These are phyloP conservation scores for Conticribra weissflogii DNA, from an alignment of 108 stramenopile genomes.

Conservation along the genomic window DNA sequence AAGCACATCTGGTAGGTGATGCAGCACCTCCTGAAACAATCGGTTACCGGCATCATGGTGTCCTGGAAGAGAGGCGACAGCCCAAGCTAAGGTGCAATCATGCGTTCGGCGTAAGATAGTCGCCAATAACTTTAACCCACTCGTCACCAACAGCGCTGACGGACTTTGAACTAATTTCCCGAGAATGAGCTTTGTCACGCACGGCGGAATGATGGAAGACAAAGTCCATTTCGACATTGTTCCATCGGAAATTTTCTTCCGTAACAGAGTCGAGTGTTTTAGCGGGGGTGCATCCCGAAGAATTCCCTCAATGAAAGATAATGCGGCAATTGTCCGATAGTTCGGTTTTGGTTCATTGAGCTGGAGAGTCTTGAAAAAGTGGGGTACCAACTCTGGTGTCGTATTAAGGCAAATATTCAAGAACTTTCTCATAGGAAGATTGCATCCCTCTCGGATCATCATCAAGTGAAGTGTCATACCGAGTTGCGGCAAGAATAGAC, in stretches of 20 bases:
- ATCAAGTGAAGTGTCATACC: conserved; percentile 46
- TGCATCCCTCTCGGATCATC: conserved; percentile 37
- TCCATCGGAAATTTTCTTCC: background rate
- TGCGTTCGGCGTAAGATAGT: conserved; percentile 53
- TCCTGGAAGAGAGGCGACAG: too few species aligned
- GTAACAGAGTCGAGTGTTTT: conserved; percentile 9
- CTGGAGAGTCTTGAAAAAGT: conserved; percentile 52
- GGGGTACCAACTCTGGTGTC: conserved; percentile 56
- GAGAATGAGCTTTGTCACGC: conserved; percentile 52
- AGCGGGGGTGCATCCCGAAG: conserved; percentile 55
- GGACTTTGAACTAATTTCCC: conserved; percentile 63
- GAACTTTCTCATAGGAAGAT: conserved; percentile 43
- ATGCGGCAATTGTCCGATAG: conserved; percentile 53
- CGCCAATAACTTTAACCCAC: conserved; percentile 54
- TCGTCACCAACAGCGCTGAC: conserved; percentile 54
- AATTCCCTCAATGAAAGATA: conserved; percentile 56
- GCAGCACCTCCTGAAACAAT: conserved; percentile 22
- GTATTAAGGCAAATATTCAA: conserved; percentile 45
- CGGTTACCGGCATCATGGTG: conserved; percentile 12
- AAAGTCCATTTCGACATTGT: conserved; percentile 15
- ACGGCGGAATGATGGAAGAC: conserved; percentile 48
- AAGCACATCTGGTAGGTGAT: conserved; percentile 64
- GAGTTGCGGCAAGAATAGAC: conserved; percentile 25
- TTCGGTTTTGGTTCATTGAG: conserved; percentile 64
- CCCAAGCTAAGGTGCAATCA: conserved; percentile 7